A percentile compares a stretch with the other conserved stretches of the same genome.
Conservation (phyloP, 2,329 filamentous ascomycete genomes). For the Escovopsis sp. region DNA sequence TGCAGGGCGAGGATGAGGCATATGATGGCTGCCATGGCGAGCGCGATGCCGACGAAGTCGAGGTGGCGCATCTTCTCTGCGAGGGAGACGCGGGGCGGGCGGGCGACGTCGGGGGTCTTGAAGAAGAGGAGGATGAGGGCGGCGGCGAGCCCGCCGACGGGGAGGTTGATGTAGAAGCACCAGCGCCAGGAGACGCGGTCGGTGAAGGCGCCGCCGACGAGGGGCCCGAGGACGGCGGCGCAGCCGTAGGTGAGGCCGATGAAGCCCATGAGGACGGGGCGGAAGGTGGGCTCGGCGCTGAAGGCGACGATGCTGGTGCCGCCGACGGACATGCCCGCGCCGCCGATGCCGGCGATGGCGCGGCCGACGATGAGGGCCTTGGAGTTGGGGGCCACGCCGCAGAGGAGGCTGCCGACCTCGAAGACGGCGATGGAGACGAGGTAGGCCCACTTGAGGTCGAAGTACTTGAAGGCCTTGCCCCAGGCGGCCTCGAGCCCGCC, state of each 20-base stretch:
- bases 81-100: conserved; percentile 14
- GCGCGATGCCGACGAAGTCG: conserved; percentile 15
- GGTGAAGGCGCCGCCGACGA: conserved; percentile 14
- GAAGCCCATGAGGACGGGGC: conserved; percentile 12
- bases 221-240: conserved; percentile 12
- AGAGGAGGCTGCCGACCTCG: conserved; percentile 35
- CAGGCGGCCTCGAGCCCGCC: conserved; percentile 23
- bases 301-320: conserved; percentile 30
- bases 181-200: conserved; percentile 14
- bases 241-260: conserved; percentile 12
- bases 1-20: conserved; percentile 32
- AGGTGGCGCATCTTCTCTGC: conserved; percentile 26
- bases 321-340: conserved; percentile 29
- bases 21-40: conserved; percentile 19
- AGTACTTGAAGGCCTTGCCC: conserved; percentile 31
- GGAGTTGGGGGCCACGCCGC: conserved; percentile 20
- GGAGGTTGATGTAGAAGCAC: conserved; percentile 18
- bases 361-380: conserved; percentile 30
- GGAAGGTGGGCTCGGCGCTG: conserved; percentile 11
- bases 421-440: conserved; percentile 29
- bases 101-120: conserved; percentile 15
- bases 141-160: conserved; percentile 10
- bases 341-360: conserved; percentile 28
- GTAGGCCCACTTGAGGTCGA: conserved; percentile 30
- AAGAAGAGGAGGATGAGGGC: conserved; percentile 18